phyloP scores from a whole-genome alignment of 768 basidiomycete species.

The Amanita inopinata region DNA sequence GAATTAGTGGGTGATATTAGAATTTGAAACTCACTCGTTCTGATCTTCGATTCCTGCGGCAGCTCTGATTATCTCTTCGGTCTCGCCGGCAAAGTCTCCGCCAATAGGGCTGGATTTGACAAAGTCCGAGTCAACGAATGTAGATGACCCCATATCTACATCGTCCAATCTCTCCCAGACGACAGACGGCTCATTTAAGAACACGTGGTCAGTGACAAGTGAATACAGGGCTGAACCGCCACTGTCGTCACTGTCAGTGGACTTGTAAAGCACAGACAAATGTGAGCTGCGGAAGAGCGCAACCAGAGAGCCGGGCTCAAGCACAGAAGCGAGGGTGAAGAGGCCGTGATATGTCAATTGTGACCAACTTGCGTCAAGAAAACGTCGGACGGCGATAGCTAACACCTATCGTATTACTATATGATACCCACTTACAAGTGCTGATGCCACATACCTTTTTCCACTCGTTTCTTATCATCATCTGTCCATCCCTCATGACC shows the following conservation, averaged over 20 bases:
- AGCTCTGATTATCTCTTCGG: conserved; percentile 46
- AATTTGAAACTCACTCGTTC: conserved; percentile 44
- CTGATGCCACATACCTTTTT: conserved; percentile 44
- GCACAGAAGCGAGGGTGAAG: conserved; percentile 63
- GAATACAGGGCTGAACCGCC: conserved; percentile 46
- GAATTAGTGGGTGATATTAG: neutral
- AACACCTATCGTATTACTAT: neutral
- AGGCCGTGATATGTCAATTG: conserved; percentile 87
- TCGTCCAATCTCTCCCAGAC: conserved; percentile 92
- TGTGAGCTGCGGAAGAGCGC: conserved; percentile 90
- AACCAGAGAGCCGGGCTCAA: conserved; percentile 46
- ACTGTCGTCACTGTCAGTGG: conserved; percentile 21
- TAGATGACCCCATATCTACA: conserved; percentile 68
- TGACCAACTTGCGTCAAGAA: conserved; percentile 62
- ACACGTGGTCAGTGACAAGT: conserved; percentile 80
- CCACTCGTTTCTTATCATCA: conserved; percentile 53
- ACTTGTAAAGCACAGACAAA: conserved; percentile 77
- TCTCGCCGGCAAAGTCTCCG: conserved; percentile 72
- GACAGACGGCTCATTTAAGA: conserved; percentile 65
- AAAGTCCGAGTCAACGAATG: conserved; percentile 73
- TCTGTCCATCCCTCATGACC: conserved; percentile 28
- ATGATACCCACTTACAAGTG: neutral
- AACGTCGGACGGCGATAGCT: conserved; percentile 63
- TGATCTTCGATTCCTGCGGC: conserved; percentile 35
- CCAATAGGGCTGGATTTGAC: conserved; percentile 55